Evolutionary conservation across 306 rosid genomes (phyloP).

Genomic region (Sesbania bispinosa): DNA sequence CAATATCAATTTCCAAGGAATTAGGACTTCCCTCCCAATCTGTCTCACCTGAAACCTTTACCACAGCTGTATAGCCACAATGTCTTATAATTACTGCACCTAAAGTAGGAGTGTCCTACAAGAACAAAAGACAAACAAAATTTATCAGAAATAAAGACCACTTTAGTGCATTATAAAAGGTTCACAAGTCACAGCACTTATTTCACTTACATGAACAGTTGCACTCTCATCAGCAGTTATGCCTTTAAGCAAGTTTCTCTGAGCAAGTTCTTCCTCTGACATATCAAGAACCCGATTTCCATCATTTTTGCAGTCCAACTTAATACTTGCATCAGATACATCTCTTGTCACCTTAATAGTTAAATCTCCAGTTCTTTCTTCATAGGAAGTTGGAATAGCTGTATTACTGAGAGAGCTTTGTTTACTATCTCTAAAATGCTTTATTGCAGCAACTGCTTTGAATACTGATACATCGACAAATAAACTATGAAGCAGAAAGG

Average conservation of each 20-base stretch:
- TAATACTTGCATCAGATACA: conserved; percentile 70
- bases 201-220: conserved; percentile 83
- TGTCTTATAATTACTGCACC: conserved; percentile 82
- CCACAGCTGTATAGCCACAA: conserved; percentile 95
- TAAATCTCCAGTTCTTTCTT: conserved; percentile 73
- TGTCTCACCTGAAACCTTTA: conserved; percentile 63
- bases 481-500: conserved; percentile 93
- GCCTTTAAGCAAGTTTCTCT: conserved; percentile 92
- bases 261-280: conserved; percentile 68
- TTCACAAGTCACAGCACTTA: neutral
- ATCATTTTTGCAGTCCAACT: conserved; percentile 83
- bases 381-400: conserved; percentile 37
- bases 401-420: conserved; percentile 35
- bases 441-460: conserved; percentile 75
- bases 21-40: conserved; percentile 51
- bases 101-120: conserved; percentile 85
- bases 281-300: conserved; percentile 75
- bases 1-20: conserved; percentile 76
- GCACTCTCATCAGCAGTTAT: conserved; percentile 99
- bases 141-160: neutral
- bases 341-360: conserved; percentile 74
- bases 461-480: conserved; percentile 82
- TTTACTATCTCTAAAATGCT: conserved; percentile 43
- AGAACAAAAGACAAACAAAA: conserved; percentile 28
- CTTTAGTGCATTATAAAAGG: neutral